Evolutionary conservation across 805 yeast species (phyloP), one percentile per base, ranked within the genome.

Genomic region (Candida andamanensis): DNA sequence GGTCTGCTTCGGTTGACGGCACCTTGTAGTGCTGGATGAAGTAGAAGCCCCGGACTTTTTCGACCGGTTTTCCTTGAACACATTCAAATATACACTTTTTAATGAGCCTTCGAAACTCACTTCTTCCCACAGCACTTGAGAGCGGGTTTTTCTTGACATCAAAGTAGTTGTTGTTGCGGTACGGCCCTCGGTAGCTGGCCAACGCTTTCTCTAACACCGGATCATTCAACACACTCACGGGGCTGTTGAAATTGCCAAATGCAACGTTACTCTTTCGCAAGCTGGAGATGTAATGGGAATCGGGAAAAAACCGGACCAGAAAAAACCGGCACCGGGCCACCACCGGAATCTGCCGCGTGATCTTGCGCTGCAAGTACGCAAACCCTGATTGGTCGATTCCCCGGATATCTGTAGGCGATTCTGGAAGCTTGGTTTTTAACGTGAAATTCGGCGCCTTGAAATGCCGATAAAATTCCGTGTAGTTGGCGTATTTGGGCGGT

Each of bases 221-320:
- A 37, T 52, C 49, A 35, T 64, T 64, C 18, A 62, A 39, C 6
- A 44, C 43, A 24, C 35, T 49, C 3, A 58, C 49, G 3, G 54
- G 51, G n/a, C 31, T 40, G 33, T 58, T 54, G 25, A 57, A 49
- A 41, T 58, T 56, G 3, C 56, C 54, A 31, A 56, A 54, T 9
- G 70, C 63, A 21, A 65, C 44, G 31, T 54, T 60, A 8, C 69
- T 62, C 39, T 64, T 64, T 24, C 69, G 48, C 25, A 45, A 47
- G 25, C 29, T n/a, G 10, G 56, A 41, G 5, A 58, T 26, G 26
- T 41, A 41, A 41, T 61, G 67, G 25, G 28, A 26, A 4, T 36
- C 38, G 4, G 69, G 68, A 9, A 54, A 45, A 34, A 58, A 63
- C 31, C 42, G 49, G 4, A 60, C 30, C 9, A 33, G 30, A 37